Base-by-base conservation (phyloP, 768 basidiomycete species). In the Tulasnella sp. region DNA sequence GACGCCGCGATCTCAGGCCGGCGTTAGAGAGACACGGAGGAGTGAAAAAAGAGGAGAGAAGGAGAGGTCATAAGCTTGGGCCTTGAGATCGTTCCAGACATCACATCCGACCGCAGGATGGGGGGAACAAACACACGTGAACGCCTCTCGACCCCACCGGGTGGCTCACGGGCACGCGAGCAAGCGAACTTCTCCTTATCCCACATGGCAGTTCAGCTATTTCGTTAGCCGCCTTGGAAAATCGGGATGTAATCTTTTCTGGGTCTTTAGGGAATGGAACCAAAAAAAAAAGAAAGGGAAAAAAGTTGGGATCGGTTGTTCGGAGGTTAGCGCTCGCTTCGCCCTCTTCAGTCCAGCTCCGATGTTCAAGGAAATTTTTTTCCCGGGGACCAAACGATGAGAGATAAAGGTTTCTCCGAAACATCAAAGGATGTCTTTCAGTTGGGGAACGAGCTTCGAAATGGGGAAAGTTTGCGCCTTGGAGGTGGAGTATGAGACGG, bases 361-460 rank as follows among this genome's bases (percentile, higher is more conserved):
- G 56, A 58, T 31, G 10, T 31, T 34, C 62, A 68, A 34, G n/a
- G 62, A 68, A 68, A 44, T 44, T 52, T 52, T 52, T 10, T 10
- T 52, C 62, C 62, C 62, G 16, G 62, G 31, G 62, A 68, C 31
- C 62, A 36, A 36, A 27, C 5, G 19, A 68, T 36, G 27, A 68
- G n/a, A 68, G n/a, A 68, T 58, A 68, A 34, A 68, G 62, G 62
- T 68, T 68, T 68, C 62, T 68, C 62, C 62, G 62, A 68, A 34
- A 7, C 34, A 36, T 36, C 62, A 68, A 68, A 36, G 12, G 73
- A 38, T 14, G 44, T 74, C 52, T 24, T 12, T 74, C 39, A 74
- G 73, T 40, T 40, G 39, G 73, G 73, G 73, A 74, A 46, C n/a
- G 73, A 46, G 44, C 38, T 74, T 74, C 73, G 73, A 42, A 74